These are phyloP conservation scores for Babesia bovis DNA, from an alignment of 169 alveolate genomes.

Conservation along the genomic window DNA sequence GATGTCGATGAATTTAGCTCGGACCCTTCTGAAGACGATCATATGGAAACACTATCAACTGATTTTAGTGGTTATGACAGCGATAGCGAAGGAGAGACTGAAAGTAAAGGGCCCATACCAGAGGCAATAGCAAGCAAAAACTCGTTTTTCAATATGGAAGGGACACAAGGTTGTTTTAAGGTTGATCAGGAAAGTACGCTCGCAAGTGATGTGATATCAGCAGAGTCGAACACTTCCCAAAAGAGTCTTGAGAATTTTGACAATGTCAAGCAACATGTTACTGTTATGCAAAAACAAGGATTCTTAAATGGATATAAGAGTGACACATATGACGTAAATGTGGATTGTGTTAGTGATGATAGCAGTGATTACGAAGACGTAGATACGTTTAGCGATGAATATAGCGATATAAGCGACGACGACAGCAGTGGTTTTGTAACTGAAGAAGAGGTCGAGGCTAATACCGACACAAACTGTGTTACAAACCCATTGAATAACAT, in stretches of 20 bases:
- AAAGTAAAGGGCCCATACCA: background rate
- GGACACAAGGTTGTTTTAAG: background rate
- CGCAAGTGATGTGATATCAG: background rate
- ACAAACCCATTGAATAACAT: too few species aligned
- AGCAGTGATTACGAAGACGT: slow-evolving; percentile 18
- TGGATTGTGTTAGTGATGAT: slow-evolving; percentile 1
- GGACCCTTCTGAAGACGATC: too few species aligned
- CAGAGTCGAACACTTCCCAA: background rate
- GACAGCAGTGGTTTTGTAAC: slow-evolving; percentile 20
- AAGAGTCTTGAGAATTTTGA: background rate
- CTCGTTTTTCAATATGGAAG: background rate
- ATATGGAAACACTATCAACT: too few species aligned
- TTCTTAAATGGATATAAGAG: background rate
- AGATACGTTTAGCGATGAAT: slow-evolving; percentile 4
- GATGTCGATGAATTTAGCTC: background rate
- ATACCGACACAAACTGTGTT: too few species aligned
- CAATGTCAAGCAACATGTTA: background rate
- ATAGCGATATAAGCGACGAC: background rate
- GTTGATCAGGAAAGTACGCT: background rate
- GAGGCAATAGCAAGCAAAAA: background rate
- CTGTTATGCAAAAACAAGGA: background rate
- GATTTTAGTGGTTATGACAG: background rate
- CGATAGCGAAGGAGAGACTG: background rate
- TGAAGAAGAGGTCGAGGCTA: slow-evolving; percentile 21
- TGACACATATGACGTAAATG: background rate